Conservation (phyloP, 805 yeast genomes). For the Candida sakaeoensis region DNA sequence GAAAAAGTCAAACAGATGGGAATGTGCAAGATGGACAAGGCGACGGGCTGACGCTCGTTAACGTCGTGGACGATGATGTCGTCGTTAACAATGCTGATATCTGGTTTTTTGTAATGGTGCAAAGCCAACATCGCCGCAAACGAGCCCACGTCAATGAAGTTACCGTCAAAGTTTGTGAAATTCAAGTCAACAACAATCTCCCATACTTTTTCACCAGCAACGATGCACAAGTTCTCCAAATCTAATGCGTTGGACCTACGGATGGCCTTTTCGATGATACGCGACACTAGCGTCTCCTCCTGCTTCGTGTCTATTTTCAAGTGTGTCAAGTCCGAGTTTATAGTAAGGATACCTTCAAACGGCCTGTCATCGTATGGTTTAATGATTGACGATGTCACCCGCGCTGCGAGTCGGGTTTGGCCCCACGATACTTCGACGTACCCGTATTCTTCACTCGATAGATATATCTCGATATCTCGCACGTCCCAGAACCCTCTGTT, state of each 20-base stretch:
- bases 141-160: conserved; percentile 85
- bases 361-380: conserved; percentile 89
- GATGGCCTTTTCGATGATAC: conserved; percentile 88
- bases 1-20: conserved; percentile 89
- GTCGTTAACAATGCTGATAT: conserved; percentile 53
- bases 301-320: conserved; percentile 78
- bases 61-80: conserved; percentile 63
- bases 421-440: conserved; percentile 79
- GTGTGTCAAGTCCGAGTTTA: conserved; percentile 88
- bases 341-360: conserved; percentile 84
- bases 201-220: conserved; percentile 93
- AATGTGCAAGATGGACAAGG: conserved; percentile 78
- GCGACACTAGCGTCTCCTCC: conserved; percentile 73
- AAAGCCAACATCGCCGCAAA: conserved; percentile 86
- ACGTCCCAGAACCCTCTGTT: conserved; percentile 63
- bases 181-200: conserved; percentile 85
- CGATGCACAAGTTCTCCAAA: conserved; percentile 83
- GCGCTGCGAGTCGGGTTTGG: conserved; percentile 60
- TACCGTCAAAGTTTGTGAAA: conserved; percentile 88
- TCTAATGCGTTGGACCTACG: conserved; percentile 89
- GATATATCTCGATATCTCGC: conserved; percentile 52
- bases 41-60: conserved; percentile 82
- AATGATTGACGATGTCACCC: conserved; percentile 71
- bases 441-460: conserved; percentile 71
- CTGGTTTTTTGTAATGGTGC: conserved; percentile 80